These are phyloP conservation scores for Penicillium sp. DNA, from an alignment of 2,329 filamentous ascomycete genomes.

Conservation along the genomic window DNA sequence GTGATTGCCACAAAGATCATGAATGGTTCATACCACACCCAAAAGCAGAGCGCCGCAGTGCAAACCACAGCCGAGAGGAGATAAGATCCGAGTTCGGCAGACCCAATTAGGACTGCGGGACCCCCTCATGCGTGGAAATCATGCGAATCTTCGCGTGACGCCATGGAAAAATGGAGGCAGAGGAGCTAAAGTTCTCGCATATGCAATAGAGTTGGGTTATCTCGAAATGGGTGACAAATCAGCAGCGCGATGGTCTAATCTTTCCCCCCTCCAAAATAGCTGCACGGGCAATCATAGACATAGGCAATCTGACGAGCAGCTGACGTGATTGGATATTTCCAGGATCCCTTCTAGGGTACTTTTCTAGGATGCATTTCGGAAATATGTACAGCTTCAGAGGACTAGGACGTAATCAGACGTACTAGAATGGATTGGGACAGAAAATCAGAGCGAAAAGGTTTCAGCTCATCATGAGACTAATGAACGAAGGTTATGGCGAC, in stretches of 20 bases:
- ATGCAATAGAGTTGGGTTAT: constrained; percentile 9
- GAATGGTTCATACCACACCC: neutral
- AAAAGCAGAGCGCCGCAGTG: neutral
- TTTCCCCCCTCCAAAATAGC: neutral
- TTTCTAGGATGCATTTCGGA: neutral
- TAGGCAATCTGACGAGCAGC: neutral
- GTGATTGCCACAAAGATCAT: neutral
- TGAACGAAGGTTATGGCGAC: neutral
- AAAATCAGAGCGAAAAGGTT: neutral
- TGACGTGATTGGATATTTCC: neutral
- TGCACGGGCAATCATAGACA: neutral
- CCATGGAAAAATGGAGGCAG: neutral
- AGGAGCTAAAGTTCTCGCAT: neutral
- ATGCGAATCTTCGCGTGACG: constrained; percentile 1
- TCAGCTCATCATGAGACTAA: constrained; percentile 4
- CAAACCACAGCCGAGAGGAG: neutral
- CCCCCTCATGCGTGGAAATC: neutral
- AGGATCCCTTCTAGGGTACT: neutral
- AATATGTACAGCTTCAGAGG: neutral
- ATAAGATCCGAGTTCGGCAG: neutral
- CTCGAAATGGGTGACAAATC: constrained; percentile 9
- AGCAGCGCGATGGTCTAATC: neutral
- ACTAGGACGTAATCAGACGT: neutral
- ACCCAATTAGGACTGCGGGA: neutral
- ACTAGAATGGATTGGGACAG: neutral